Conservation (phyloP, 202 grass and related monocot species). For the Zoysia matrella region DNA sequence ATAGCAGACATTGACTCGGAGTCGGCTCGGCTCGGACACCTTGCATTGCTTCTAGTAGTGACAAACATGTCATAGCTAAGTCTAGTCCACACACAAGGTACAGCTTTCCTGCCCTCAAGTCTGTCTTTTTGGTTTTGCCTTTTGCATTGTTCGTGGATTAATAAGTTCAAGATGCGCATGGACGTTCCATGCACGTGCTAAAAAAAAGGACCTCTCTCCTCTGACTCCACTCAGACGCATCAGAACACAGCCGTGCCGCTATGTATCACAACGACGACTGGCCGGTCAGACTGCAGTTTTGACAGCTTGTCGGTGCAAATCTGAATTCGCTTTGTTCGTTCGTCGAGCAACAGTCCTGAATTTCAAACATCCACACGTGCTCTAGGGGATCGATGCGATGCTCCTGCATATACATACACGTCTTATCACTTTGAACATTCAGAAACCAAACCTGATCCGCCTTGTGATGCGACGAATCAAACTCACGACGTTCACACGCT, state of each 20-base stretch:
- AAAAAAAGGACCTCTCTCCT: too few species aligned
- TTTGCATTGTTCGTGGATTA: too few species aligned
- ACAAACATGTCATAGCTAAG: not conserved
- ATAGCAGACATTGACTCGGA: not conserved
- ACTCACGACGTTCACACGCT: too few species aligned
- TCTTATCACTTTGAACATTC: constrained; percentile 1
- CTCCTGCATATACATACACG: too few species aligned
- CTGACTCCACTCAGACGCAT: too few species aligned
- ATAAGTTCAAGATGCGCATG: too few species aligned
- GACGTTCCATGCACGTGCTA: too few species aligned
- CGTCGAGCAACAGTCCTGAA: too few species aligned
- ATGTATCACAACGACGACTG: not conserved
- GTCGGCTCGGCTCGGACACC: not conserved
- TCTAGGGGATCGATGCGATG: not conserved
- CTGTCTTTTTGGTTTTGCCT: too few species aligned
- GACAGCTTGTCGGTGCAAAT: not conserved
- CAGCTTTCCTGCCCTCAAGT: too few species aligned
- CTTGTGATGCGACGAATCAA: too few species aligned
- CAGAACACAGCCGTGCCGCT: not conserved
- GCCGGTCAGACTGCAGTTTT: not conserved
- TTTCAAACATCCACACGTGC: not conserved
- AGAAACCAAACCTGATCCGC: not conserved
- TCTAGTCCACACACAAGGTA: too few species aligned
- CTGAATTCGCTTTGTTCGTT: constrained; percentile 26
- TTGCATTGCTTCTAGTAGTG: not conserved